Base-by-base conservation (phyloP, 805 yeast species). In the Brettanomyces nanus region DNA sequence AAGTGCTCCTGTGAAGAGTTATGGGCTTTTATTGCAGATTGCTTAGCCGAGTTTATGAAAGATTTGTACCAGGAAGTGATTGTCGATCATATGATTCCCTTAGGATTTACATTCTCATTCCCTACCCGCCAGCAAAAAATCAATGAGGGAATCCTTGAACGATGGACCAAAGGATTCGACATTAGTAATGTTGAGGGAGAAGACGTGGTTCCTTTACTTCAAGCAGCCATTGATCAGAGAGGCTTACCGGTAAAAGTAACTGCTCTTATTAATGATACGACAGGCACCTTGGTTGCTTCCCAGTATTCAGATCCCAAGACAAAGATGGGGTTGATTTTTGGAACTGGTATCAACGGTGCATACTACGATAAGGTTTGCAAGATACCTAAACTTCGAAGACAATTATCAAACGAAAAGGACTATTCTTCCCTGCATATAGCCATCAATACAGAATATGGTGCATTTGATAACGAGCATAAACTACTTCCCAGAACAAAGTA, bases 91-190 rank as follows among this genome's bases (percentile, higher is more conserved):
- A 63, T 84, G 43, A 14, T 35, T 19, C 89, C 94, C 38, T 71
- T 90, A 54, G 97, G 98, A 35, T 90, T 90, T 75, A 90, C 97
- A 28, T 90, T 90, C 68, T 81, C 94, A 11, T 90, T 80, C 68
- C 97, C 97, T 17, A 83, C 85, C 30, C 68, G 82, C 30, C 98
- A 90, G 65, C 60, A 67, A 48, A 82, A 83, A 43, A 85, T 90
- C 61, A 82, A 85, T 68, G 69, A 73, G 49, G 98, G 97, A 61
- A 58, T 82, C 39, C 73, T 90, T 57, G 95, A 86, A 70, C 75
- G 90, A 63, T 90, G 97, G 97, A 90, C 97, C 45, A 90, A 90
- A 68, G 98, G 97, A 47, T 90, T 85, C 65, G 95, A 90, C 62
- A 86, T 90, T 51, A 82, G 75, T 42, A 85, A 81, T 42, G 96